Conservation (phyloP, 257 asterid species). For the Jacaranda mimosifolia region DNA sequence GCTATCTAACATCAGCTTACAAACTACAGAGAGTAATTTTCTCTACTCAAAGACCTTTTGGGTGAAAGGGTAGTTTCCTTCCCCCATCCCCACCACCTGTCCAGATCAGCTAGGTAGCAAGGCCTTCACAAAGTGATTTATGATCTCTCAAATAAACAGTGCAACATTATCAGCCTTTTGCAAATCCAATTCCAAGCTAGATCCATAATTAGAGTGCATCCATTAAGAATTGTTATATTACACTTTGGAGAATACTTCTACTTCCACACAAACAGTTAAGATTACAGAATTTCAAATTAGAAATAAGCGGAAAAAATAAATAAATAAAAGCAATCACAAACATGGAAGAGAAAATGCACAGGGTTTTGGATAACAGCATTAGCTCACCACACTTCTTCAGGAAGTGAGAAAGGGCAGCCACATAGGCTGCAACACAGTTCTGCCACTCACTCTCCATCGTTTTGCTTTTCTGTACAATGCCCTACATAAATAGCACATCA, state of each 20-base stretch:
- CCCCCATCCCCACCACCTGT: not conserved
- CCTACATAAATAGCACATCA: conserved; percentile 52
- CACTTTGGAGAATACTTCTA: conserved; percentile 15
- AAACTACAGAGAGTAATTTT: conserved; percentile 18
- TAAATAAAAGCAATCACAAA: conserved; percentile 11
- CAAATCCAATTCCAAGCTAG: not conserved
- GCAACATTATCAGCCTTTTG: conserved; percentile 6
- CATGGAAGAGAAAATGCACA: conserved; percentile 30
- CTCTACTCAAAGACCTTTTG: conserved; percentile 22
- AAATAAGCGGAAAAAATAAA: not conserved
- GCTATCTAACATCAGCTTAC: conserved; percentile 4
- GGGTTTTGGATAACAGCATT: conserved; percentile 25
- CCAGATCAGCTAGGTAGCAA: not conserved
- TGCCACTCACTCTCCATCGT: conserved; percentile 49
- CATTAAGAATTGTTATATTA: conserved; percentile 4
- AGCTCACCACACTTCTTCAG: conserved; percentile 72
- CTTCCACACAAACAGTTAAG: conserved; percentile 20
- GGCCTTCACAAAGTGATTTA: not conserved
- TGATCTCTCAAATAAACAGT: not conserved
- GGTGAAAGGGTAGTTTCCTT: not conserved
- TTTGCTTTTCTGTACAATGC: conserved; percentile 43
- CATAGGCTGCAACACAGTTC: conserved; percentile 58
- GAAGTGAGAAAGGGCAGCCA: conserved; percentile 72
- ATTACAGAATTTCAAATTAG: conserved; percentile 19
- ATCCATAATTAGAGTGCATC: conserved; percentile 23